phyloP scores from a whole-genome alignment of 345 rosid species.

The Lepidium aucheri region DNA sequence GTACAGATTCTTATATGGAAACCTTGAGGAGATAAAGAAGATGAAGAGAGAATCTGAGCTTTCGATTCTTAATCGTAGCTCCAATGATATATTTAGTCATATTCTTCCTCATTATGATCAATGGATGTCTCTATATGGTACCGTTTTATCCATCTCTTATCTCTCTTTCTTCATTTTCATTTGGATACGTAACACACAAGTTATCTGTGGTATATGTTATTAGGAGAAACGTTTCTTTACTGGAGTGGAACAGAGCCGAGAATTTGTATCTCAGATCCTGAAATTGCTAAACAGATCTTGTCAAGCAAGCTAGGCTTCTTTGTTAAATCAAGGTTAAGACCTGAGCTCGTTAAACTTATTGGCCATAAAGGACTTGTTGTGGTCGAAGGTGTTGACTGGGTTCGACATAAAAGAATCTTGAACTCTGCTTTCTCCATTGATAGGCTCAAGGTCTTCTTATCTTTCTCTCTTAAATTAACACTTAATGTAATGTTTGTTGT shows the following conservation, averaged over 20 bases:
- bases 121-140: conserved; percentile 13
- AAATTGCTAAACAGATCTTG: conserved; percentile 25
- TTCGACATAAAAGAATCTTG: conserved; percentile 24
- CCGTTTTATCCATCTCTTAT: neutral
- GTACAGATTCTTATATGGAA: conserved; percentile 1
- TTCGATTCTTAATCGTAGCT: neutral
- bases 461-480: too few species aligned
- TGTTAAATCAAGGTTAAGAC: conserved; percentile 9
- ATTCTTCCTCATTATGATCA: neutral
- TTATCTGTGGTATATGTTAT: neutral
- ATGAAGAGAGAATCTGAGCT: conserved; percentile 1
- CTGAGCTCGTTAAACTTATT: neutral
- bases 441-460: conserved; percentile 40
- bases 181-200: neutral
- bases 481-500: too few species aligned
- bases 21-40: neutral
- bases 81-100: neutral
- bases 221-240: conserved; percentile 18
- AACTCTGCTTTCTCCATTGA: conserved; percentile 37
- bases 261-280: conserved; percentile 28
- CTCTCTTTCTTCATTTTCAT: too few species aligned
- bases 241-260: conserved; percentile 34
- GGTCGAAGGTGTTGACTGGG: conserved; percentile 30
- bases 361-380: conserved; percentile 26
- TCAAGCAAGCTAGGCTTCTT: conserved; percentile 29